A percentile compares a stretch with the other conserved stretches of the same genome.
Conservation (phyloP, 176 grass and related monocot species). For the Secale cereale region DNA sequence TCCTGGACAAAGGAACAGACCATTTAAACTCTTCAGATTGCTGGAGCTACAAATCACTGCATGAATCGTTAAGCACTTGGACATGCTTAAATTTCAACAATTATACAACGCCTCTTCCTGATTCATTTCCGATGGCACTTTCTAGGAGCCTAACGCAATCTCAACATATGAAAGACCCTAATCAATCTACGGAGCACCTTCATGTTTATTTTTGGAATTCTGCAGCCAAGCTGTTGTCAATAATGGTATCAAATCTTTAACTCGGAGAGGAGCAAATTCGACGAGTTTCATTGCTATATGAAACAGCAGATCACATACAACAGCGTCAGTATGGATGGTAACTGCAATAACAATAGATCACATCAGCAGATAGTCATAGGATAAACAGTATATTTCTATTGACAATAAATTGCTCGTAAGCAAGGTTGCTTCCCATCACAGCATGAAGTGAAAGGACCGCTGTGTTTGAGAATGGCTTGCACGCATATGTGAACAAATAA, state of each 20-base stretch:
- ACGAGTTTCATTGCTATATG: conserved; percentile 13
- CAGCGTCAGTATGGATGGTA: neutral
- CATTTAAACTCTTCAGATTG: neutral
- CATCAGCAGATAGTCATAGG: neutral
- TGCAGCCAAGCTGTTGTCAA: conserved; percentile 8
- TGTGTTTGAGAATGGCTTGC: neutral
- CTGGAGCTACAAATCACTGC: neutral
- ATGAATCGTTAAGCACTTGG: neutral
- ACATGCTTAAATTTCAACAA: neutral
- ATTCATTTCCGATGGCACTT: neutral
- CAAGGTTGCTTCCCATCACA: neutral
- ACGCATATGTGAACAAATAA: neutral
- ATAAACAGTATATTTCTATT: neutral
- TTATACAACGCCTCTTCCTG: neutral
- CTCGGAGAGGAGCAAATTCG: conserved; percentile 17
- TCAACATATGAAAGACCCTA: neutral
- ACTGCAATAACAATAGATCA: conserved; percentile 21
- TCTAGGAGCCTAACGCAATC: neutral
- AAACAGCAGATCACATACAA: neutral
- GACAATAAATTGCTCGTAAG: neutral
- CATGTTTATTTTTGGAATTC: conserved; percentile 19
- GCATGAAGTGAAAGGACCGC: neutral
- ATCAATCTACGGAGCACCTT: neutral
- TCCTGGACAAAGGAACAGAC: neutral
- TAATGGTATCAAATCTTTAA: neutral